These are phyloP conservation scores for Powellomyces hirtus DNA, from an alignment of 192 early-diverging fungal genomes.

Conservation along the genomic window DNA sequence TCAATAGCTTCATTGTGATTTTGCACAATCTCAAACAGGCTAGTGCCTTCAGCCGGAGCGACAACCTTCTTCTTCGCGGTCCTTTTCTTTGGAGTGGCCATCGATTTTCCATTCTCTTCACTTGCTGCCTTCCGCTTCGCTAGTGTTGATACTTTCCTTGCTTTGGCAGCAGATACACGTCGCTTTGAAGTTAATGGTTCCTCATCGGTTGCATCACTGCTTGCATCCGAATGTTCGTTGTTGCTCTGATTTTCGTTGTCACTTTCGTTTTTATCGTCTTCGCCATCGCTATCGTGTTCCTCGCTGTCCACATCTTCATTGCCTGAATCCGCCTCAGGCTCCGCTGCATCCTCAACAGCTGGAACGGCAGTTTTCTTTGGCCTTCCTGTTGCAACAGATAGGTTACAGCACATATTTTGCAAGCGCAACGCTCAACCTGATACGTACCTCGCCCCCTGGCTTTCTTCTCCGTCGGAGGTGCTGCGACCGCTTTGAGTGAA, in stretches of 20 bases:
- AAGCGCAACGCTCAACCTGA: too few species aligned
- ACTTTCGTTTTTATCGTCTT: neutral
- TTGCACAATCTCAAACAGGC: constrained; percentile 27
- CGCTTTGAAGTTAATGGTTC: neutral
- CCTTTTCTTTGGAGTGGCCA: neutral
- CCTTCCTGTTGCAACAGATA: too few species aligned
- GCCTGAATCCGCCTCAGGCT: too few species aligned
- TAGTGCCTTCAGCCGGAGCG: neutral
- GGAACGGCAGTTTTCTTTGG: too few species aligned
- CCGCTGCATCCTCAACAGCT: too few species aligned
- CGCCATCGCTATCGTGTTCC: neutral
- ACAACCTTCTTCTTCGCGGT: neutral
- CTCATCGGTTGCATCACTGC: neutral
- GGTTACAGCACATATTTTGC: too few species aligned
- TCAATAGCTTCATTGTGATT: constrained; percentile 47
- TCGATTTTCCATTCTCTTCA: neutral
- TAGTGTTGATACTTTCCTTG: neutral
- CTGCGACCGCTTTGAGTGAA: too few species aligned
- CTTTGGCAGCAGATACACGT: neutral
- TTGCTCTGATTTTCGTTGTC: neutral
- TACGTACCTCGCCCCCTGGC: too few species aligned
- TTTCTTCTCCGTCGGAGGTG: too few species aligned
- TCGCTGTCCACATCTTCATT: neutral
- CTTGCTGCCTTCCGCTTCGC: neutral
- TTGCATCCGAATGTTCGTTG: neutral